Evolutionary conservation across 73 alveolate species (phyloP).

Genomic region (Paraurostyla sp.): DNA sequence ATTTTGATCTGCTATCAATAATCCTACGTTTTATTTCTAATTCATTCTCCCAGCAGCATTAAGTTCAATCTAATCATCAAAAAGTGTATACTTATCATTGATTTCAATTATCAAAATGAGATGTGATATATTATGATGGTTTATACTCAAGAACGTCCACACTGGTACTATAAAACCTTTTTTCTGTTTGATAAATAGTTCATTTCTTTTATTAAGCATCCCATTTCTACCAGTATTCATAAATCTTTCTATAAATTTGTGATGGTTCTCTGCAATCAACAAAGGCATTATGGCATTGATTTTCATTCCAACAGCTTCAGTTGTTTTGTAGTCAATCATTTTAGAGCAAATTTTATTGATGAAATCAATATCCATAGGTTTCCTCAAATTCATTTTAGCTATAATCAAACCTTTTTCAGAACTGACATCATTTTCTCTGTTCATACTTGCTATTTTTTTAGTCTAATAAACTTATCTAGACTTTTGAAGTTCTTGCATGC

Average conservation of each 20-base stretch:
- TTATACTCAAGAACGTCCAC: background rate
- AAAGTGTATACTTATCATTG: background rate
- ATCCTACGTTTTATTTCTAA: background rate
- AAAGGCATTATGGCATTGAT: slow-evolving; percentile 34
- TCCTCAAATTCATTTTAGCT: background rate
- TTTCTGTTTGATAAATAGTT: slow-evolving; percentile 9
- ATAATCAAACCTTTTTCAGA: slow-evolving; percentile 5
- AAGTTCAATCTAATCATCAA: background rate
- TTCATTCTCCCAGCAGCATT: background rate
- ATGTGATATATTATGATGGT: background rate
- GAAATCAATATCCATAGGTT: slow-evolving; percentile 29
- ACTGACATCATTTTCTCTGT: background rate
- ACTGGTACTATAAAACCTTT: slow-evolving; percentile 18
- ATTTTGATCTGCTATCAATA: background rate
- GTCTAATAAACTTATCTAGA: slow-evolving; percentile 23
- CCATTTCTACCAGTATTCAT: slow-evolving; percentile 41
- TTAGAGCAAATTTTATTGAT: background rate
- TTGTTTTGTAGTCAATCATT: background rate
- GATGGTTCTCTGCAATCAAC: slow-evolving; percentile 13
- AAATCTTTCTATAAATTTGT: slow-evolving; percentile 14
- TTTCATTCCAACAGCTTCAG: slow-evolving; percentile 10
- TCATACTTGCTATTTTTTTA: background rate
- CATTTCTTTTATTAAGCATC: slow-evolving; percentile 17
- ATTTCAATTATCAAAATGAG: background rate
- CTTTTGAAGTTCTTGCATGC: background rate